A percentile compares a stretch with the other conserved stretches of the same genome.
These are phyloP conservation scores for Nyctanthes arbortristis DNA, from an alignment of 257 asterid genomes.

Conservation along the genomic window DNA sequence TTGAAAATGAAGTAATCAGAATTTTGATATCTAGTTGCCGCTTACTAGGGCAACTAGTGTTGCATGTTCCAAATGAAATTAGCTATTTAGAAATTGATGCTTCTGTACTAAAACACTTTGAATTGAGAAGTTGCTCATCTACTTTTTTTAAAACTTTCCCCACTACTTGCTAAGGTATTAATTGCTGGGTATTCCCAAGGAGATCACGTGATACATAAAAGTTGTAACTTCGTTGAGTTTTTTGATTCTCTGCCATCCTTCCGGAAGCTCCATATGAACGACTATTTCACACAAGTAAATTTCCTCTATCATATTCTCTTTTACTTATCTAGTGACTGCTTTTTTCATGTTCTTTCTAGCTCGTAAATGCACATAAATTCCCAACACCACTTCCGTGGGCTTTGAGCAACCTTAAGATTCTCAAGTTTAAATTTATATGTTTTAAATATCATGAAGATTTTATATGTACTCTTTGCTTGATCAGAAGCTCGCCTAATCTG, in stretches of 20 bases:
- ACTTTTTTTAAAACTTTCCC: background rate
- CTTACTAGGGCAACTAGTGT: slow-evolving; percentile 7
- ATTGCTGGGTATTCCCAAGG: too few species aligned
- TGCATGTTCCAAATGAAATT: background rate
- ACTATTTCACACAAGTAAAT: slow-evolving; percentile 17
- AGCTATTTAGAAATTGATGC: background rate
- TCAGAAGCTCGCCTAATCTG: slow-evolving; percentile 29
- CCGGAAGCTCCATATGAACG: slow-evolving; percentile 15
- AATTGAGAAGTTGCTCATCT: background rate
- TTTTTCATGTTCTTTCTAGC: slow-evolving; percentile 11
- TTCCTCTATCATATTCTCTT: background rate
- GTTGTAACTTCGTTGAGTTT: background rate
- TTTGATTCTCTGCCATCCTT: slow-evolving; percentile 17
- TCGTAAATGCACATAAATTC: slow-evolving; percentile 5
- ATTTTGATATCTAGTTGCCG: slow-evolving; percentile 15
- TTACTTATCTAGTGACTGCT: background rate
- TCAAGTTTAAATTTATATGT: slow-evolving; percentile 8
- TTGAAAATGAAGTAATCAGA: slow-evolving; percentile 9
- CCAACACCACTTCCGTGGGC: slow-evolving; percentile 2
- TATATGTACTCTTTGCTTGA: slow-evolving; percentile 12
- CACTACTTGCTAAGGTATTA: slow-evolving; percentile 3
- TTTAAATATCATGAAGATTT: slow-evolving; percentile 9
- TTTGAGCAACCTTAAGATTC: slow-evolving; percentile 9
- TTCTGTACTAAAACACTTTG: slow-evolving; percentile 14
- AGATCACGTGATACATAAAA: too few species aligned